Base-by-base conservation (phyloP, 208 protist species). In the Leishmania amazonensis region DNA sequence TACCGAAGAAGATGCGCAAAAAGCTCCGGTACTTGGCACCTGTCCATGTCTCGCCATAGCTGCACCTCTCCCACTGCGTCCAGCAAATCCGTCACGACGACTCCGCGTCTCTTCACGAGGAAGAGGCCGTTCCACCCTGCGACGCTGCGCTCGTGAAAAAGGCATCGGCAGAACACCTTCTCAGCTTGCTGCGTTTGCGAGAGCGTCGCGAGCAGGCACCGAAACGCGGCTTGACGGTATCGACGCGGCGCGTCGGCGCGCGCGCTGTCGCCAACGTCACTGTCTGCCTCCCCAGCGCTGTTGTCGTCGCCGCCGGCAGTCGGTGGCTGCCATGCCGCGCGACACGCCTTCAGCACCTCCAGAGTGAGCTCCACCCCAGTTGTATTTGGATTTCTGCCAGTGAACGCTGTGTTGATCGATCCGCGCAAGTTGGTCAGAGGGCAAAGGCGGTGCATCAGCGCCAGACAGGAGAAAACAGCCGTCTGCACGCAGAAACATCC, bases 341-440 rank as follows among this genome's bases (percentile, higher is more conserved):
- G 75, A 17, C 90, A 91, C 35, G 87, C 76, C 70, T 95, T 85
- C 82, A 98, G 96, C 19, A 98, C 68, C 45, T 85, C 86, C 21
- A 89, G 75, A 2, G 91, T 97, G 1, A 99, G 79, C 81, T 98
- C 95, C 28, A 92, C 97, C 0, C 96, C 95, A 24, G 90, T 90
- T n/a, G 24, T 35, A 71, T 74, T 53, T 38, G 75, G 42, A 51
- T 76, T 54, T 45, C 31, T 70, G 19, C 73, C 49, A 40, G 81
- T 83, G 78, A 89, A 96, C 60, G 83, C 81, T 13, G 47, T 78
- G 72, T 94, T 96, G 64, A 97, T 87, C 13, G 77, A 64, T 28
- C 88, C 89, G 24, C 87, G 87, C 13, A 96, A 86, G 5, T 75
- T 80, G 1, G 62, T 51, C 4, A 74, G 75, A 47, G 84, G 75